Evolutionary conservation across 352 stramenopile genomes (phyloP), one percentile per base, ranked within the genome.

Genomic region (Phytopythium chamaehyphon): DNA sequence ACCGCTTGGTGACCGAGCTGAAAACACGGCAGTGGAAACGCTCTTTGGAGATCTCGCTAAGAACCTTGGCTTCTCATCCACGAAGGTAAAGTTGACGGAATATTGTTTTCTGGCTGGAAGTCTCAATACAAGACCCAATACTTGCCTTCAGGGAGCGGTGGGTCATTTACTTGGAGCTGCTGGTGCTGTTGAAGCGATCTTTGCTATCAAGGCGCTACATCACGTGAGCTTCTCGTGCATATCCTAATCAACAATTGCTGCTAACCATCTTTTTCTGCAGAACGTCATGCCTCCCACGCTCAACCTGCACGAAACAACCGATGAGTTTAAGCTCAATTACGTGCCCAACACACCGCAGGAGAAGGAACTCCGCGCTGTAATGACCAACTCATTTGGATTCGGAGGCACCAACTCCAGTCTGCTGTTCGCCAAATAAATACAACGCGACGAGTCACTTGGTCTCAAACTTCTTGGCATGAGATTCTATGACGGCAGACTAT

Each of bases 351-450:
- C 70, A 11, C 71, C 76, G 3, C 79, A 90, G 40, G 73, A 95
- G 54, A 83, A 87, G 44, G 57, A 88, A 14, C 48, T 97, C 12
- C 60, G 83, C 10, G 72, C 81, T 33, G 90, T 94, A 3, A 64
- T 98, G 33, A 94, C 78, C 15, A 99, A 99, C 69, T 98, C 93
- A 31, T 99, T 99, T 82, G 96, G 96, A 21, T 99, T 99, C 66
- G 96, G 96, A 51, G 96, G 96, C 47, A 98, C 94, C 12, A 99
- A 99, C 79, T 86, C 82, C 12, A 88, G 73, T 45, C 60, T 94
- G 11, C 77, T 80, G 46, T 94, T 94, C 56, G 62, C 76, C 42
- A 91, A 90, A 62, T 91, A 66, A 61, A 15, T 0, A 37, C 2
- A 46, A 35, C 23, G 18, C 8, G 18, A 16, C 38, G 7, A 26